Base-by-base conservation (phyloP, 164 flowering plant species). In the Liquidambar formosana region DNA sequence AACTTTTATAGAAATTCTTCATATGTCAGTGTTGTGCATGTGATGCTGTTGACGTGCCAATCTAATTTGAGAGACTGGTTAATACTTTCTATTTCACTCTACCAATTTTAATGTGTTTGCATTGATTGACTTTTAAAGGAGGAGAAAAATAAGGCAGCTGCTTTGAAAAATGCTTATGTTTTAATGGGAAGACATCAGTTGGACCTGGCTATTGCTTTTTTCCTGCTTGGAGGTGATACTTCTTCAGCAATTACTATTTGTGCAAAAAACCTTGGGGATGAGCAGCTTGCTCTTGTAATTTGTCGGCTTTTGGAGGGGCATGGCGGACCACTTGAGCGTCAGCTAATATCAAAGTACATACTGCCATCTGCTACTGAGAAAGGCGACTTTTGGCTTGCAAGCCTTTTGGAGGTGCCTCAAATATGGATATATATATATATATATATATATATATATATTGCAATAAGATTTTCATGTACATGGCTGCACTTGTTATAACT, bases 131-230 rank as follows among this genome's bases (percentile, higher is more conserved):
- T 63, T 38, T 69, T 73, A 64, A 82, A 93, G 98, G 98, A 91
- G 68, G 98, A 93, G 60, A 91, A 87, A 74, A 88, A 96, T 71
- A 91, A 87, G 80, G 94, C 95, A 64, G 98, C 99, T 78, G 97
- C 97, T 78, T 63, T 93, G 71, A 96, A 96, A 79, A 93, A 96
- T 88, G 99, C 99, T 47, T 96, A 93, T 85, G 98, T 96, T 64
- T 74, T 96, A 72, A 79, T 96, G 96, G 96, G 99, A 21, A 85
- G 82, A 74, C 99, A 96, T 87, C 99, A 96, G 67, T 80, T 89
- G 51, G 98, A 93, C 83, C 90, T 96, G 67, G 99, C 98, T 68
- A 67, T 83, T 67, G 97, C 96, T 68, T 96, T 96, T 79, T 96
- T 96, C 80, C 83, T 93, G 65, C 98, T 96, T 71, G 99, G 98